phyloP scores from a whole-genome alignment of 768 basidiomycete species.

The Kwoniella shandongensis region DNA sequence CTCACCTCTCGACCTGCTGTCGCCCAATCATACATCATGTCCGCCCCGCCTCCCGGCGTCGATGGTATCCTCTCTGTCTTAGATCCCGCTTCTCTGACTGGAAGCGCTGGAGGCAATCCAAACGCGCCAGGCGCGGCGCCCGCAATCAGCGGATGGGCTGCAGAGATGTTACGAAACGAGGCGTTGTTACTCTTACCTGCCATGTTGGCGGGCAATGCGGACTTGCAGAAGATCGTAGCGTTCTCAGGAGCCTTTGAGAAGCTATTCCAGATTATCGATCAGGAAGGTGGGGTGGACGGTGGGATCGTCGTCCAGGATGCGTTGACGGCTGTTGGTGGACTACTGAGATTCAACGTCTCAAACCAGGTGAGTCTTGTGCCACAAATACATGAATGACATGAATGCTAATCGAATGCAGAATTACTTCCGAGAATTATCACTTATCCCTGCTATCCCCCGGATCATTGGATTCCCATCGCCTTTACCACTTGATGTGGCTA shows the following conservation, averaged over 20 bases:
- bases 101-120: conserved; percentile 5
- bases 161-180: conserved; percentile 59
- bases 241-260: conserved; percentile 97
- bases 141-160: conserved; percentile 42
- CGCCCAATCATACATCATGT: conserved; percentile 89
- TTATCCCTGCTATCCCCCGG: conserved; percentile 66
- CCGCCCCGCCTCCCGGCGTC: conserved; percentile 60
- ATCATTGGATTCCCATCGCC: conserved; percentile 59
- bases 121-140: conserved; percentile 7
- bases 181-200: conserved; percentile 77
- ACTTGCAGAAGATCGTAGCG: conserved; percentile 93
- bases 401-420: conserved; percentile 61
- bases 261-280: conserved; percentile 79
- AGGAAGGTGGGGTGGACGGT: conserved; percentile 89
- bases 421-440: conserved; percentile 84
- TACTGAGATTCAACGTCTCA: conserved; percentile 87
- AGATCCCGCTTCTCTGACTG: conserved; percentile 23
- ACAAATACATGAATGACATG: conserved; percentile 15
- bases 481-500: conserved; percentile 65
- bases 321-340: conserved; percentile 77
- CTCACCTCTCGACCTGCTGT: conserved; percentile 76
- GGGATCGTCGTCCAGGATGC: conserved; percentile 82
- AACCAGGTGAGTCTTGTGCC: conserved; percentile 70
- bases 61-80: conserved; percentile 62
- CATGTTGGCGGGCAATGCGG: conserved; percentile 78